phyloP scores from a whole-genome alignment of 73 alveolate genomes.

The Paramecium primaurelia region DNA sequence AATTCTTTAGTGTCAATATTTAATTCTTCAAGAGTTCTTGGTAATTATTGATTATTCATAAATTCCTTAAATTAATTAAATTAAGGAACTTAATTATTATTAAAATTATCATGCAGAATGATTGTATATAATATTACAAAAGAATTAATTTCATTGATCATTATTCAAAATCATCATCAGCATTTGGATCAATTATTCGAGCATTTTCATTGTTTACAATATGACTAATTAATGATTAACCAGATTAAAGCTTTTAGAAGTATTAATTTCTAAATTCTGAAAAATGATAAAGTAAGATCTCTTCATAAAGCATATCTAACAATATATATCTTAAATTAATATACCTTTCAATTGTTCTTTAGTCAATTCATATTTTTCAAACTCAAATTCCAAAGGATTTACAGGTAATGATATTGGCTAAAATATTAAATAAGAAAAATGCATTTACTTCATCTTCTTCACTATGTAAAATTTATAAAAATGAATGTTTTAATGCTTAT shows the following conservation, averaged over 20 bases:
- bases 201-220: constrained; percentile 16
- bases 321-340: neutral
- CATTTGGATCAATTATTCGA: constrained; percentile 22
- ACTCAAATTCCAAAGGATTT: constrained; percentile 59
- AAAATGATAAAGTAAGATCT: constrained; percentile 56
- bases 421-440: neutral
- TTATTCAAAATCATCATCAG: constrained; percentile 38
- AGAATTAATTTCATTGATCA: neutral
- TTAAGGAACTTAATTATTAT: neutral
- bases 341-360: constrained; percentile 61
- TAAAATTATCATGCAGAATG: neutral
- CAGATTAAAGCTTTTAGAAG: neutral
- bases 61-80: neutral
- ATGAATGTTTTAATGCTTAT: constrained; percentile 90
- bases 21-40: neutral
- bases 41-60: neutral
- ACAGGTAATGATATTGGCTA: constrained; percentile 54
- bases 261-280: constrained; percentile 47
- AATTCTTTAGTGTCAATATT: neutral
- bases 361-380: constrained; percentile 64
- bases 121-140: neutral
- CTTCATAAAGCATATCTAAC: constrained; percentile 58
- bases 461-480: constrained; percentile 69
- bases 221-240: constrained; percentile 26
- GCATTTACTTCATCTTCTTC: constrained; percentile 67